These are phyloP conservation scores for Tetrapisispora arboricola DNA, from an alignment of 805 yeast species.

Conservation along the genomic window DNA sequence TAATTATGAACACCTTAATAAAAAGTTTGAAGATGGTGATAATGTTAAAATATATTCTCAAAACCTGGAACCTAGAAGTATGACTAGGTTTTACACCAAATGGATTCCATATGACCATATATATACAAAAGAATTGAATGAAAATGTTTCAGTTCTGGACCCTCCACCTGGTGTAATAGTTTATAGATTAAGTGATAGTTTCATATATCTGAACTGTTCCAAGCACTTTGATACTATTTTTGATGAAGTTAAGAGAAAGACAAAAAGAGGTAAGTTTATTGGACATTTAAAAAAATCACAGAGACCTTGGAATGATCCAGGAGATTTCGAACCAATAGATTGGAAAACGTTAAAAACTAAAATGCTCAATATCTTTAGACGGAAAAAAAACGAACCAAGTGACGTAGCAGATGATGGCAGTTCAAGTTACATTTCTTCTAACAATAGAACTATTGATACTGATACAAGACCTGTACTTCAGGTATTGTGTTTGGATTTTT, in stretches of 20 bases:
- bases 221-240: conserved; percentile 58
- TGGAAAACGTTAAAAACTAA: conserved; percentile 11
- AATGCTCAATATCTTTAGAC: conserved; percentile 6
- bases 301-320: conserved; percentile 92
- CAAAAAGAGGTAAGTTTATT: conserved; percentile 49
- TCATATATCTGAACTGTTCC: conserved; percentile 73
- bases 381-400: background rate
- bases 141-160: conserved; percentile 48
- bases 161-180: conserved; percentile 94
- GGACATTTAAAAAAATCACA: conserved; percentile 32
- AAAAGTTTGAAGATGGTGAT: too few relatives aligned
- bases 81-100: conserved; percentile 37
- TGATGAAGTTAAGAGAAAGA: conserved; percentile 51
- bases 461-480: conserved; percentile 59
- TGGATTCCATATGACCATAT: conserved; percentile 54
- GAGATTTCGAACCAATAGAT: conserved; percentile 36
- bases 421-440: background rate
- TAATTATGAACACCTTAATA: background rate
- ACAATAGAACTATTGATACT: background rate
- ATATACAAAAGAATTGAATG: conserved; percentile 39
- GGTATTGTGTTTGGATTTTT: conserved; percentile 71
- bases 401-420: background rate
- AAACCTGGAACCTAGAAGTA: background rate
- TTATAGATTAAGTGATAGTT: conserved; percentile 71
- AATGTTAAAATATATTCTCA: too few relatives aligned